These are phyloP conservation scores for Fraxinus dipetala DNA, from an alignment of 305 asterid species.

Conservation along the genomic window DNA sequence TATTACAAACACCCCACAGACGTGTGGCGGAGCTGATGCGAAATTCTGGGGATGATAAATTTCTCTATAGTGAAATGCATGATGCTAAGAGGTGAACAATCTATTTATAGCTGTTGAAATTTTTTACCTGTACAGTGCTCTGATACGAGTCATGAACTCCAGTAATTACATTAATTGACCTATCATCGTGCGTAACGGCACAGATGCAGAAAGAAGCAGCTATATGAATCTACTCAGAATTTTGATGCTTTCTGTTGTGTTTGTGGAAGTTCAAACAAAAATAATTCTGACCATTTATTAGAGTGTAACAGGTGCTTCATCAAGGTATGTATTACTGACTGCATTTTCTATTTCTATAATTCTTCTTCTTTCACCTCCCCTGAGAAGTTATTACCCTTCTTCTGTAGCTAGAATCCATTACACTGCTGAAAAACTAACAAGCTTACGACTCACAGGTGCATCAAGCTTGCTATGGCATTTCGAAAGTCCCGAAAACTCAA, in stretches of 20 bases:
- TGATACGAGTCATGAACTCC: slow-evolving; percentile 12
- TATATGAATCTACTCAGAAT: slow-evolving; percentile 12
- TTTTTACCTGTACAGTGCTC: slow-evolving; percentile 18
- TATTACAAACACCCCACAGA: slow-evolving; percentile 26
- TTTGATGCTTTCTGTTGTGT: slow-evolving; percentile 33
- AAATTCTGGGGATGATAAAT: slow-evolving; percentile 23
- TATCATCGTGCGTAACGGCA: slow-evolving; percentile 24
- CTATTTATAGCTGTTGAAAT: slow-evolving; percentile 13
- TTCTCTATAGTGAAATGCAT: slow-evolving; percentile 26
- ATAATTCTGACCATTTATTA: slow-evolving; percentile 31
- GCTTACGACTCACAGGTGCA: slow-evolving; percentile 26
- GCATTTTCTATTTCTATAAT: slow-evolving; percentile 13
- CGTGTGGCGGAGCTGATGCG: slow-evolving; percentile 21
- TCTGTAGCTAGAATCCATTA: slow-evolving; percentile 11
- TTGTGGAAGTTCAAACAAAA: slow-evolving; percentile 45
- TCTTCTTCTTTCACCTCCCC: slow-evolving; percentile 2
- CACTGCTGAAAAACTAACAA: slow-evolving; percentile 13
- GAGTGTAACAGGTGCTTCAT: slow-evolving; percentile 40
- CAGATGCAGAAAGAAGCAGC: slow-evolving; percentile 37
- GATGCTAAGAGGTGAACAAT: slow-evolving; percentile 30
- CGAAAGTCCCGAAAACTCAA: slow-evolving; percentile 25
- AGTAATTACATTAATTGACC: slow-evolving; percentile 23
- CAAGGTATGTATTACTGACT: slow-evolving; percentile 38
- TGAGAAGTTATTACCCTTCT: not conserved
- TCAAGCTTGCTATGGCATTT: slow-evolving; percentile 38